phyloP scores from a whole-genome alignment of 2,329 filamentous ascomycete species.

The Aureobasidium sp. region DNA sequence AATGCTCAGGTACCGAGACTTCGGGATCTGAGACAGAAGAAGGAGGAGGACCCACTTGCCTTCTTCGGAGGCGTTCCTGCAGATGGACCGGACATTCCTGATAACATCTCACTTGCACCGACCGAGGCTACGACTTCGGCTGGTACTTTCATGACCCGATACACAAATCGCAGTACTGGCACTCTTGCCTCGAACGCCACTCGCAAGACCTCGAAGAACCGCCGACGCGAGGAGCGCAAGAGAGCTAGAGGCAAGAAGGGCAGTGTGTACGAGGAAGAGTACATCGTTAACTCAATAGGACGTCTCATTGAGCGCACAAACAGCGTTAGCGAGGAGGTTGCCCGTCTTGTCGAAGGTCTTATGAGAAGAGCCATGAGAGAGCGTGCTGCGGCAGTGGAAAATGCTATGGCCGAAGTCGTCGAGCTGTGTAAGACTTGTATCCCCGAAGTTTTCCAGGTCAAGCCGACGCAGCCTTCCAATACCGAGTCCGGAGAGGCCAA shows the following conservation, averaged over 20 bases:
- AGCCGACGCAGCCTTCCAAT: not conserved
- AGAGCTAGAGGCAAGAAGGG: constrained; percentile 90
- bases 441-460: constrained; percentile 57
- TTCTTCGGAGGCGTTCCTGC: constrained; percentile 63
- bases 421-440: constrained; percentile 59
- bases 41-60: constrained; percentile 72
- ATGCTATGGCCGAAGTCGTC: constrained; percentile 63
- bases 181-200: constrained; percentile 66
- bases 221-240: constrained; percentile 86
- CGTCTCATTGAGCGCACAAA: constrained; percentile 78
- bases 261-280: constrained; percentile 96
- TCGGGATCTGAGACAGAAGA: constrained; percentile 69
- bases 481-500: constrained; percentile 9
- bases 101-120: constrained; percentile 85
- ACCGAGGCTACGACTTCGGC: constrained; percentile 69
- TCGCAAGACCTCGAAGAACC: constrained; percentile 78
- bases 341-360: constrained; percentile 66
- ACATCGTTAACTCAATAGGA: constrained; percentile 79
- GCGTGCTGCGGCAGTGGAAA: constrained; percentile 68
- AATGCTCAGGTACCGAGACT: constrained; percentile 79
- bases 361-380: constrained; percentile 79
- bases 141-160: constrained; percentile 80
- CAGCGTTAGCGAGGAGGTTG: constrained; percentile 60
- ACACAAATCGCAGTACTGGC: constrained; percentile 65
- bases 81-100: constrained; percentile 62